A percentile compares a stretch with the other conserved stretches of the same genome.
These are phyloP conservation scores for Nemania sp. DNA, from an alignment of 2,329 filamentous ascomycete species.

Conservation along the genomic window DNA sequence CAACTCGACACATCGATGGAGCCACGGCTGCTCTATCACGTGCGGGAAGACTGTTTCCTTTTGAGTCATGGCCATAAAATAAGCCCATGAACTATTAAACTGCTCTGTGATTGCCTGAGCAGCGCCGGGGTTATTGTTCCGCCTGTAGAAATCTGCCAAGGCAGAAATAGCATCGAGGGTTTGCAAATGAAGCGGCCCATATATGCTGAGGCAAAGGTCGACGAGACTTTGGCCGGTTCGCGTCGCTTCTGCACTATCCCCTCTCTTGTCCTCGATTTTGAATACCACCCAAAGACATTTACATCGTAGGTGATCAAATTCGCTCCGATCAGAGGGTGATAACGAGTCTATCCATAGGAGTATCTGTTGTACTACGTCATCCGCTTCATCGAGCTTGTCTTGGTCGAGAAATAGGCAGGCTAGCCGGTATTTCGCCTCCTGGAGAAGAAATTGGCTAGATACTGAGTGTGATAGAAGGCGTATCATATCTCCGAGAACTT, in stretches of 20 bases:
- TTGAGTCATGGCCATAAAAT: conserved; percentile 24
- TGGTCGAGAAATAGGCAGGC: conserved; percentile 28
- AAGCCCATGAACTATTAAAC: conserved; percentile 29
- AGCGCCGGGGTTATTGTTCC: conserved; percentile 23
- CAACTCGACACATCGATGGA: conserved; percentile 34
- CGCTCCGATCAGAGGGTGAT: not conserved
- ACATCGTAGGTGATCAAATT: conserved; percentile 30
- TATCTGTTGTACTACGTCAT: conserved; percentile 27
- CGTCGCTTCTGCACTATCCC: conserved; percentile 27
- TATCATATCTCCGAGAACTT: conserved; percentile 29
- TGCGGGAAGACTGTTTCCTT: conserved; percentile 30
- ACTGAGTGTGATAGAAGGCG: conserved; percentile 15
- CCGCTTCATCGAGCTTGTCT: conserved; percentile 29
- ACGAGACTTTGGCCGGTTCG: conserved; percentile 29
- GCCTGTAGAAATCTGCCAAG: conserved; percentile 29
- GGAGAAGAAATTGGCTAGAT: conserved; percentile 32
- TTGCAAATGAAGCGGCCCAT: conserved; percentile 34
- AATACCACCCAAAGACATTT: conserved; percentile 35
- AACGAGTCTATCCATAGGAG: conserved; percentile 31
- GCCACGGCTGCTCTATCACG: conserved; percentile 35
- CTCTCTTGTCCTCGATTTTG: conserved; percentile 32
- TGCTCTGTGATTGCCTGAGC: conserved; percentile 25
- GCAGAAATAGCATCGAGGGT: conserved; percentile 37
- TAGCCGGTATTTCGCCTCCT: conserved; percentile 34
- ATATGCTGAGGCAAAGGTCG: conserved; percentile 28